Percentiles rank a stretch among this genome's conserved stretches.
phyloP scores from a whole-genome alignment of 1,139 yeast species.

The Wickerhamomyces sp. region DNA sequence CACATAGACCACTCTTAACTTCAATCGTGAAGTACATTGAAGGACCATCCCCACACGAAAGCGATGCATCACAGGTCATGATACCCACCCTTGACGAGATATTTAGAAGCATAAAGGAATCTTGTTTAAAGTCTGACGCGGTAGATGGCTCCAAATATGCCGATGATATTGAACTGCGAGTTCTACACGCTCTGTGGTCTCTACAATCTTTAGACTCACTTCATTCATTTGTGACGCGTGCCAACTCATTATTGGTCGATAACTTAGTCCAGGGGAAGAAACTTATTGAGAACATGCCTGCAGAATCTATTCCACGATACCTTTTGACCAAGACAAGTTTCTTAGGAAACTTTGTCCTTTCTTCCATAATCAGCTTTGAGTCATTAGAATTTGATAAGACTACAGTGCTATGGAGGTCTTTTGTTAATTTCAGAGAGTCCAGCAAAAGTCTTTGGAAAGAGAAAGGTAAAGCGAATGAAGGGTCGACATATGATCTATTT shows the following conservation, averaged over 20 bases:
- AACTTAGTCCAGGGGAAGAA: conserved; percentile 16
- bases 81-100: conserved; percentile 21
- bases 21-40: conserved; percentile 31
- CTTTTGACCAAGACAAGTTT: conserved; percentile 32
- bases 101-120: conserved; percentile 10
- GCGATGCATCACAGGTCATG: conserved; percentile 10
- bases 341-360: conserved; percentile 37
- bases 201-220: conserved; percentile 25
- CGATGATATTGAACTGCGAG: conserved; percentile 24
- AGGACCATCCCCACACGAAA: conserved; percentile 20
- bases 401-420: conserved; percentile 47
- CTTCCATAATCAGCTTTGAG: conserved; percentile 44
- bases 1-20: conserved; percentile 31
- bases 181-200: conserved; percentile 22
- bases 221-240: conserved; percentile 27
- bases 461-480: conserved; percentile 3
- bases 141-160: conserved; percentile 17
- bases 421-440: conserved; percentile 44
- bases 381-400: conserved; percentile 56
- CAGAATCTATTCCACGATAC: conserved; percentile 14
- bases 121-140: conserved; percentile 17
- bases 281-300: conserved; percentile 9
- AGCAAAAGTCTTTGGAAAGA: conserved; percentile 18
- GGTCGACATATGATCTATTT: conserved; percentile 17
- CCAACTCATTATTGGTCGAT: conserved; percentile 23